Evolutionary conservation across 371 early-diverging fungal species (phyloP), one percentile per base, ranked within the genome.

Genomic region (Phascolomyces articulosus): DNA sequence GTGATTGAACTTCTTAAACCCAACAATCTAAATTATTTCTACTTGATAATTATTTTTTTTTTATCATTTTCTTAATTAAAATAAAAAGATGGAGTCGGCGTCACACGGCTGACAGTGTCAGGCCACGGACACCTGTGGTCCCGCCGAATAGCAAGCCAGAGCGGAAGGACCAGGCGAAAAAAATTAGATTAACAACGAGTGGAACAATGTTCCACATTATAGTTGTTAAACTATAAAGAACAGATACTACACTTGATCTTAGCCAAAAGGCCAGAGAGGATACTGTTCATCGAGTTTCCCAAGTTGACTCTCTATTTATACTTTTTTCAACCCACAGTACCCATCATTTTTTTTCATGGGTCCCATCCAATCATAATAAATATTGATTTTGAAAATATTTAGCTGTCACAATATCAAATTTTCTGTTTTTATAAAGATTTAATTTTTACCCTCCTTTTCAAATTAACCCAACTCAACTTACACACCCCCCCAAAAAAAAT

Each of bases 241-340:
- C 87, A 87, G 87, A 87, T 87, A 87, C 87, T 87, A 87, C 87
- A 87, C 87, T 87, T 87, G 87, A 87, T 87, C 87, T 83, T 83
- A 87, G 87, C 87, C 85, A 85, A 80, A 73, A 80, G 84, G 85
- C 85, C 80, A 80, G 86, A 87, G 85, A 86, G 84, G 80, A 81
- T 77, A 47, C 40, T n/a, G 63, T 41, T 66, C 58, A 44, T 62
- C n/a, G 70, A 70, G 70, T 69, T 34, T 64, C 62, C 21, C 61
- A 69, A 61, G 69, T 48, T 18, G 24, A 23, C 9, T 28, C 40
- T 58, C 10, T 54, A 61, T 69, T 64, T 69, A 69, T 69, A 69
- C 34, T 58, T 69, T 69, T 68, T 29, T 40, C 16, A 13, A 20
- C 2, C 31, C 34, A n/a, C n/a, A n/a, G 34, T 34, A 9, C 34